Evolutionary conservation across 352 stramenopile genomes (phyloP), one percentile per base, ranked within the genome.

Genomic region (Globisporangium paroecandrum): DNA sequence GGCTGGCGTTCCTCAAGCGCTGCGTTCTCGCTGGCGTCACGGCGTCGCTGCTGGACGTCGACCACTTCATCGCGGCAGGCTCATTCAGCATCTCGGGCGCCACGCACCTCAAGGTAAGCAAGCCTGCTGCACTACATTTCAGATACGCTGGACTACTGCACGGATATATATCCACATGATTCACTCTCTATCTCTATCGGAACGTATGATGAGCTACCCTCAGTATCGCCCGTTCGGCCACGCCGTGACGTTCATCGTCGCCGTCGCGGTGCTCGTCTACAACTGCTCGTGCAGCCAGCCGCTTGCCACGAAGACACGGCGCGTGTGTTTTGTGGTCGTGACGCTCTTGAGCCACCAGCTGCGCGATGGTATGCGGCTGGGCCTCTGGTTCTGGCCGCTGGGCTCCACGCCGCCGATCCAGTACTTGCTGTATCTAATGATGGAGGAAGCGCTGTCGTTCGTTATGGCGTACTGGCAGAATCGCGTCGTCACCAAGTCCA

Each of bases 61-160:
- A 93, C 74, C 81, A 93, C 71, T 91, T 93, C 65, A 85, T 91
- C 66, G 79, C 78, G 15, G 82, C 85, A 6, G 70, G 78, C n/a
- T 69, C 77, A 1, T 71, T 89, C 49, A 90, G 64, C 53, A 75
- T 93, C 32, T 55, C 69, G 32, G 81, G 76, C 36, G 85, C 85
- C 3, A 90, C 83, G 29, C 78, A 91, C 63, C 71, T 91, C 53
- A 49, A 79, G 8, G 70, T 76, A 46, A 7, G n/a, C 8, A 6
- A 25, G 32, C n/a, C 27, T 57, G 3, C 3, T 24, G 32, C 10
- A 32, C 20, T 20, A 2, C 2, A 49, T 49, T 13, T n/a, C 41
- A 5, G 38, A 46, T 46, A 15, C 13, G 4, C 38, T 46, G 13
- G 4, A 46, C 38, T 46, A 20, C 36, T 15, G 1, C 18, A n/a